Evolutionary conservation across 345 rosid genomes (phyloP).

Genomic region (Turritis glabra): DNA sequence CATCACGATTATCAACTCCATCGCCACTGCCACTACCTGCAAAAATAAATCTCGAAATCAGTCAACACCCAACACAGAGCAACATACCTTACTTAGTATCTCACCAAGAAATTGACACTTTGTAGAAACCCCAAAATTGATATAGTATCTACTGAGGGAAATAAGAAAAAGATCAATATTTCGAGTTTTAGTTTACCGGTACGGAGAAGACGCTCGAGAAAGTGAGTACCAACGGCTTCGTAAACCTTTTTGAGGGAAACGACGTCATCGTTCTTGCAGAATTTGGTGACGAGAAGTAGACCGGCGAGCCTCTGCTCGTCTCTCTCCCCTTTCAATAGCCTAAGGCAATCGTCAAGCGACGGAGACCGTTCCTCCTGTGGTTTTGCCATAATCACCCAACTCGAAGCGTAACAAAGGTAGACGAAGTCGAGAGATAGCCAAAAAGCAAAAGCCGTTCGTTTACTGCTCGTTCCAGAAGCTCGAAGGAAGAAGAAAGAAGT

Average conservation of each 20-base stretch:
- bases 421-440: background rate
- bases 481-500: no score
- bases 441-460: background rate
- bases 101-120: background rate
- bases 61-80: slow-evolving; percentile 7
- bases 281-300: slow-evolving; percentile 75
- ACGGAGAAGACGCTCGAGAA: slow-evolving; percentile 71
- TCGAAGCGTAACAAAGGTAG: background rate
- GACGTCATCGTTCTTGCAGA: slow-evolving; percentile 63
- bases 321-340: slow-evolving; percentile 72
- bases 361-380: slow-evolving; percentile 40
- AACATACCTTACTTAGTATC: background rate
- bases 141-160: background rate
- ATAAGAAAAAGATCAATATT: background rate
- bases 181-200: slow-evolving; percentile 54
- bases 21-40: slow-evolving; percentile 46
- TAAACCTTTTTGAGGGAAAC: slow-evolving; percentile 56
- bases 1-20: slow-evolving; percentile 59
- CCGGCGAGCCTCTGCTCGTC: slow-evolving; percentile 97
- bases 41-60: background rate
- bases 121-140: background rate
- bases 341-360: slow-evolving; percentile 76
- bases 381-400: slow-evolving; percentile 39
- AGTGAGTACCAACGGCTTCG: slow-evolving; percentile 63
- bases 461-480: no score